Percentiles rank a stretch among this genome's conserved stretches.
Evolutionary conservation across 768 basidiomycete species (phyloP).

Genomic region (Boletellus emodensis): DNA sequence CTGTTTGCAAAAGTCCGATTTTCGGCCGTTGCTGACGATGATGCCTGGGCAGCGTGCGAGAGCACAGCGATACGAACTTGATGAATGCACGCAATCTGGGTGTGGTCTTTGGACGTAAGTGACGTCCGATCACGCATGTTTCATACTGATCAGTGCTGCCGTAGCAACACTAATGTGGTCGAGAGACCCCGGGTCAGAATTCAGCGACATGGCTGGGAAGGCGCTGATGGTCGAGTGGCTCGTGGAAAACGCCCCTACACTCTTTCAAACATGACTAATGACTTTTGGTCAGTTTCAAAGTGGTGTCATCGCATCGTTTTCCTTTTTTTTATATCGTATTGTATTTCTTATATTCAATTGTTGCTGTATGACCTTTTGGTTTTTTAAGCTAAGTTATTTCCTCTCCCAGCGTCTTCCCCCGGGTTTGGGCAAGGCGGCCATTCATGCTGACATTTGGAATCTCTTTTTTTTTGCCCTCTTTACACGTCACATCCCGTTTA

Average conservation of each 20-base stretch:
- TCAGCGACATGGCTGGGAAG: conserved; percentile 97
- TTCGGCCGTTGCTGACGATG: neutral
- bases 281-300: neutral
- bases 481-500: no score
- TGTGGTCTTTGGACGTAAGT: conserved; percentile 96
- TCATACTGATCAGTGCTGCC: conserved; percentile 5
- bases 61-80: conserved; percentile 68
- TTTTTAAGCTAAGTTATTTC: no score
- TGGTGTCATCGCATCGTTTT: neutral
- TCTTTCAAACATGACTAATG: conserved; percentile 36
- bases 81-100: conserved; percentile 96
- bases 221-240: conserved; percentile 92
- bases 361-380: no score
- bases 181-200: conserved; percentile 79
- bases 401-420: no score
- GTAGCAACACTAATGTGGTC: conserved; percentile 94
- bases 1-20: neutral
- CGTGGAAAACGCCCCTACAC: conserved; percentile 74
- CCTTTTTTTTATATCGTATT: conserved; percentile 27
- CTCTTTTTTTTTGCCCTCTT: no score
- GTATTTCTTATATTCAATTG: conserved; percentile 2
- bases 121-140: neutral
- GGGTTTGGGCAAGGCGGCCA: no score
- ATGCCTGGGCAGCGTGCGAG: conserved; percentile 45
- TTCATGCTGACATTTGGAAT: no score